Base-by-base conservation (phyloP, 352 stramenopile species). In the Blastocystis sp. region DNA sequence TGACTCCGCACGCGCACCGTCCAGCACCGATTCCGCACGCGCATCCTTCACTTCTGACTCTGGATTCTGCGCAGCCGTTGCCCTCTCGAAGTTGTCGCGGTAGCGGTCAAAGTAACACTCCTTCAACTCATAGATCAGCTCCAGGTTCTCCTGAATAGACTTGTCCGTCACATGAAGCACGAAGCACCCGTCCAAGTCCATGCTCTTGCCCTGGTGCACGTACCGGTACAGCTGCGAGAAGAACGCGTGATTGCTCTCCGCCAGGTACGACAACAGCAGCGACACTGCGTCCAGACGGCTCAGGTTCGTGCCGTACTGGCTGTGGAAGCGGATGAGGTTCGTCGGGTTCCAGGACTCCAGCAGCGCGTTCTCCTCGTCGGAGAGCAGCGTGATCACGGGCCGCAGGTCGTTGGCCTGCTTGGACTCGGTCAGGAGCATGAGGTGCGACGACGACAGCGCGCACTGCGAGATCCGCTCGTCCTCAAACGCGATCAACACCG, bases 91-190 rank as follows among this genome's bases (percentile, higher is more conserved):
- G 39, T 78, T 78, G 35, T 33, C 29, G 31, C 51, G 1, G 31
- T 85, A 85, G 19, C 31, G 19, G 2, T 69, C 60, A 29, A 70
- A 66, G 60, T 67, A 85, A 10, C n/a, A n/a, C 16, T 67, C 6
- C 21, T 50, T 21, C 74, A 85, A 45, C 9, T 55, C 3, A 10
- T 39, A 29, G n/a, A 85, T 69, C 37, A 85, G 24, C 16, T 39
- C 33, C 33, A 85, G 31, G 13, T 62, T 67, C 33, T 69, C 35
- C 26, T 16, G 16, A 45, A 85, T 70, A 2, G 41, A 67, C n/a
- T 51, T n/a, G 35, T 67, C 33, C 31, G 74, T 85, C 51, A 85
- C 74, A n/a, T 66, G 33, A 50, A 69, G 13, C 33, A 59, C 31
- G n/a, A 85, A 85, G 45, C 74, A 85, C 24, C 29, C n/a, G 29